These are phyloP conservation scores for Quercus lobata DNA, from an alignment of 331 rosid species.

Conservation along the genomic window DNA sequence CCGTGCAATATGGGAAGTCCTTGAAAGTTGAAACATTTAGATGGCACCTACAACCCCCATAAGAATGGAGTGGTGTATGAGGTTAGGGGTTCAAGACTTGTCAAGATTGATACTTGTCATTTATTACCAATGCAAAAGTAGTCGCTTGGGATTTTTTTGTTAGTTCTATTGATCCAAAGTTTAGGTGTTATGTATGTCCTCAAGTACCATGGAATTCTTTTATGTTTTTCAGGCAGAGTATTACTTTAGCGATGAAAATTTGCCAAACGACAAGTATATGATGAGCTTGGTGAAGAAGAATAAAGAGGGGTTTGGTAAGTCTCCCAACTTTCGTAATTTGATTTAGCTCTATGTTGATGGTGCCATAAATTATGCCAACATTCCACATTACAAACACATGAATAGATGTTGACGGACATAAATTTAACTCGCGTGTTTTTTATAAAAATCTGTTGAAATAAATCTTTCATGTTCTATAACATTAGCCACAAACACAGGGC, in stretches of 20 bases:
- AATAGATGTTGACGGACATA: background rate
- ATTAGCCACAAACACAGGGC: background rate
- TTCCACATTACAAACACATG: background rate
- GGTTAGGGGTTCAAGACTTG: background rate
- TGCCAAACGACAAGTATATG: slow-evolving; percentile 63
- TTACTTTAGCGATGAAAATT: slow-evolving; percentile 87
- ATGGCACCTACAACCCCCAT: background rate
- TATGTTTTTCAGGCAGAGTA: slow-evolving; percentile 77
- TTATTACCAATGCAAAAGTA: background rate
- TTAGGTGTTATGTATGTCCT: background rate
- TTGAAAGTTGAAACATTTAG: background rate
- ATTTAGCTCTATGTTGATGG: background rate
- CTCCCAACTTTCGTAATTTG: background rate
- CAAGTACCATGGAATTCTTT: background rate
- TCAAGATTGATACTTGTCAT: background rate
- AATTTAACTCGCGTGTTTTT: background rate
- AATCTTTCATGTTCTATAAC: background rate
- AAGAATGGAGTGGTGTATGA: background rate
- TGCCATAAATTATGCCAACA: background rate
- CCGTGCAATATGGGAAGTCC: background rate
- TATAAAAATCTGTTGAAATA: background rate
- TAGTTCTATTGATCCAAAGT: background rate
- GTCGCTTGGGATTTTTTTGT: background rate
- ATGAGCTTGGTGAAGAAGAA: slow-evolving; percentile 62
- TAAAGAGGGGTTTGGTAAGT: slow-evolving; percentile 90